Evolutionary conservation across 768 basidiomycete species (phyloP), one percentile per base, ranked within the genome.

Genomic region (Termitomyces sp.): DNA sequence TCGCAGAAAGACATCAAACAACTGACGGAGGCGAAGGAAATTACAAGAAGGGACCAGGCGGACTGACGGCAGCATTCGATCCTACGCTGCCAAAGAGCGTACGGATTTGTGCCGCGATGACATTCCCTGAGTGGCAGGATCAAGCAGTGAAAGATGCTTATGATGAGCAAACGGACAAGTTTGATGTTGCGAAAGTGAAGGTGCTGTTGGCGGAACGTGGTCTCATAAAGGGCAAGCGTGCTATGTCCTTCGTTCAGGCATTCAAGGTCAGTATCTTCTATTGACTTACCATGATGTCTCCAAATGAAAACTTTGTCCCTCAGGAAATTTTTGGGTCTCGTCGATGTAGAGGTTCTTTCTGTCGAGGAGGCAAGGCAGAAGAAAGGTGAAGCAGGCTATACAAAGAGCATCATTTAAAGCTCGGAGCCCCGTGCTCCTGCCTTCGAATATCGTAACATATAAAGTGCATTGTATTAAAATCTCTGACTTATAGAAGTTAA

Each of bases 61-160:
- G 75, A 1, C 70, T 68, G 18, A 75, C 75, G 18, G 69, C 72
- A 18, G 63, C 77, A 54, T 98, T 88, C 67, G 94, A 97, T 68
- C 88, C 92, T 9, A 90, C 87, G 72, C 85, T 86, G 65, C 86
- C 92, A 1, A 94, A 92, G 75, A 84, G 81, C 51, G 88, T 94
- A 16, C 77, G 89, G 59, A 80, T 98, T n/a, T 98, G 91, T 70
- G 91, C 98, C 52, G 91, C 97, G 57, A 91, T 83, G 24, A 70
- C 75, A 50, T 98, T 94, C 83, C 97, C 97, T 0, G 87, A 86
- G 63, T 99, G 97, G 96, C 96, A 99, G 71, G 85, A 93, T 64
- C 81, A 85, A 66, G 77, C 85, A 42, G 79, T 95, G 50, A 83
- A 83, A 73, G 84, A 86, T 13, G 76, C 86, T 26, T 94, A 88